Evolutionary conservation across 2,329 filamentous ascomycete species (phyloP), one percentile per base, ranked within the genome.

Genomic region (Paecilomyces dactylethromorphus): DNA sequence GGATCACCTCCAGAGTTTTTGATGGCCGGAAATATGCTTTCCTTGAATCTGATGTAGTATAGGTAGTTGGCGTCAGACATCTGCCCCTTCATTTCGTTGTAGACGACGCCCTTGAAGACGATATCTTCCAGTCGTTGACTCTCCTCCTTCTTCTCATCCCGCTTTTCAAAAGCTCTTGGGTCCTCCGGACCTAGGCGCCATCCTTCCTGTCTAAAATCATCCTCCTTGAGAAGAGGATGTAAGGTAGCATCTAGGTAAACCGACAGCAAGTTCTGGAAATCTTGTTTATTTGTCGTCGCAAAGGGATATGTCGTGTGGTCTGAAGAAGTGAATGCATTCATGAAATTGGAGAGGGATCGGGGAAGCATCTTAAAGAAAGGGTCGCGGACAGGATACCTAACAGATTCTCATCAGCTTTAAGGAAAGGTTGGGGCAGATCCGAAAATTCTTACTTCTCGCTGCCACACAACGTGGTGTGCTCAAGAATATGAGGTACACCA

Each of bases 321-420:
- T 22, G 92, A 89, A 26, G 92, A 92, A 50, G 94, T 99, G 72
- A 97, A 96, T 61, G 94, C 94, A 74, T 99, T 99, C 94, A 99
- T 99, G 72, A 97, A 99, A 76, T 97, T 99, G 64, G 94, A 97
- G n/a, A 99, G 83, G 4, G 94, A 97, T 66, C 94, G 87, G 22
- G 94, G 94, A 26, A 99, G 84, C 94, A 99, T 99, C 83, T 97
- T 99, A 82, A 99, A 99, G 81, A 99, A 99, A 0, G 94, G 94
- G 70, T 99, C 94, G 62, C 94, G 91, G 59, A 99, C 93, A n/a
- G 94, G 94, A 72, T 92, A 96, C 74, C 90, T 93, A 71, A 39
- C 56, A 59, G 53, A 58, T 29, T 29, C 26, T 7, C 3, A 21
- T 65, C 53, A 61, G 61, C 69, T 24, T 31, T 33, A 8, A 58